Conservation (phyloP, 2,329 filamentous ascomycete genomes). For the Aspergillus proliferans region DNA sequence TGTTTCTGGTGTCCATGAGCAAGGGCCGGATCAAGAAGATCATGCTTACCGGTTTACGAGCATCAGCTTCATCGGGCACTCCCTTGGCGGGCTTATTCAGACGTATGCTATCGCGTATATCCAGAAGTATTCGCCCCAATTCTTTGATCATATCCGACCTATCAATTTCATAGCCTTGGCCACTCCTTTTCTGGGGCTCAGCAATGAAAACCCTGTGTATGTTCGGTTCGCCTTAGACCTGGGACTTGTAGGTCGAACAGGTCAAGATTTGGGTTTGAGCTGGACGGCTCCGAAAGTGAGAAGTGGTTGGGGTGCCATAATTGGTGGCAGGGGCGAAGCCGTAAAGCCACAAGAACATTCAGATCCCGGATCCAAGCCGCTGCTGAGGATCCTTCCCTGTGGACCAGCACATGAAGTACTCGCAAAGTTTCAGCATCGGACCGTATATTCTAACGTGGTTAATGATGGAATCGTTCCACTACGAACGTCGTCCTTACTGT, state of each 20-base stretch:
- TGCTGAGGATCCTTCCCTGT: slow-evolving; percentile 81
- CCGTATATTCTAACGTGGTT: slow-evolving; percentile 93
- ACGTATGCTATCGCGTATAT: slow-evolving; percentile 96
- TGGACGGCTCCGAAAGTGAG: slow-evolving; percentile 84
- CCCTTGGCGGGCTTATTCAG: slow-evolving; percentile 81
- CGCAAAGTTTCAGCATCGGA: slow-evolving; percentile 81
- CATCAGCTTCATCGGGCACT: slow-evolving; percentile 92
- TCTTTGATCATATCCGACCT: slow-evolving; percentile 79
- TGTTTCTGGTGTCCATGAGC: slow-evolving; percentile 33
- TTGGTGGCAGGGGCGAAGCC: slow-evolving; percentile 65
- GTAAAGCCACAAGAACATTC: slow-evolving; percentile 48
- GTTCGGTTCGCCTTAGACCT: slow-evolving; percentile 96
- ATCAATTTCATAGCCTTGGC: slow-evolving; percentile 87
- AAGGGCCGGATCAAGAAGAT: slow-evolving; percentile 39
- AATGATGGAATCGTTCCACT: slow-evolving; percentile 96
- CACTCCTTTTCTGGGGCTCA: slow-evolving; percentile 81
- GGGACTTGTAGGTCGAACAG: slow-evolving; percentile 89
- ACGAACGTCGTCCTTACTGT: slow-evolving; percentile 90
- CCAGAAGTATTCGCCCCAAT: slow-evolving; percentile 86
- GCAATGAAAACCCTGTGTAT: slow-evolving; percentile 96
- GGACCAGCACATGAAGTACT: slow-evolving; percentile 84
- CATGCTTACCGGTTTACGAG: slow-evolving; percentile 77
- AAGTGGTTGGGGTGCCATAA: slow-evolving; percentile 82
- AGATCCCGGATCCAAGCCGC: slow-evolving; percentile 79
- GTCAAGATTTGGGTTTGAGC: slow-evolving; percentile 87